Conservation (phyloP, 2,329 filamentous ascomycete genomes). For the Cladorrhinum sp. region DNA sequence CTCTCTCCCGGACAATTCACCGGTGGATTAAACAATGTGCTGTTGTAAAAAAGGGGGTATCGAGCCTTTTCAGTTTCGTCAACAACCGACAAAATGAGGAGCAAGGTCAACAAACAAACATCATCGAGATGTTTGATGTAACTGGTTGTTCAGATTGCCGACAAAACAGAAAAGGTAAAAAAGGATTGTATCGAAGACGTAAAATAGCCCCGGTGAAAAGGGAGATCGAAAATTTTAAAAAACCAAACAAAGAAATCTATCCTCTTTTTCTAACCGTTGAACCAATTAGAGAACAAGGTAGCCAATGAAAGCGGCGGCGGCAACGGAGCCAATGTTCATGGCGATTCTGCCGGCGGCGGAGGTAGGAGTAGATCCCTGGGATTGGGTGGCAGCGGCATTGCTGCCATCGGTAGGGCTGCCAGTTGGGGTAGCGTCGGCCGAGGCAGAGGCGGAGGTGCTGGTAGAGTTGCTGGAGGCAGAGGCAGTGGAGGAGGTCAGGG, state of each 20-base stretch:
- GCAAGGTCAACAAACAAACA: neutral
- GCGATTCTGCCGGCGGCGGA: slow-evolving; percentile 26
- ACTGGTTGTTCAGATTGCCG: neutral
- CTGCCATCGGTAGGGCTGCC: slow-evolving; percentile 31
- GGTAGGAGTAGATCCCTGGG: slow-evolving; percentile 3
- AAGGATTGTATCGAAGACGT: slow-evolving; percentile 23
- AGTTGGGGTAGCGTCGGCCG: slow-evolving; percentile 20
- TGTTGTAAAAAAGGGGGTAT: neutral
- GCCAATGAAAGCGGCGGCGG: slow-evolving; percentile 28
- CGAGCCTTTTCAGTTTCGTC: neutral
- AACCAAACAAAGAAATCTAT: neutral
- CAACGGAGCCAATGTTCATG: slow-evolving; percentile 22
- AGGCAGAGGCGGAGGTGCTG: slow-evolving; percentile 15
- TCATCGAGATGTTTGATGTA: neutral
- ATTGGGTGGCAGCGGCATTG: slow-evolving; percentile 24
- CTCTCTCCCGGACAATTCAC: neutral
- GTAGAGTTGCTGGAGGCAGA: slow-evolving; percentile 14
- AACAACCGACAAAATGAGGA: neutral
- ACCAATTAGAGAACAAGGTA: slow-evolving; percentile 28
- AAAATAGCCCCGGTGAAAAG: slow-evolving; percentile 19
- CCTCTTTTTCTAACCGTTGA: neutral
- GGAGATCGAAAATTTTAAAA: slow-evolving; percentile 7
- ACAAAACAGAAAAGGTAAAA: neutral
- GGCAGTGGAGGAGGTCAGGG: slow-evolving; percentile 21
- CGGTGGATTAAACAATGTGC: neutral